Base-by-base conservation (phyloP, 1,284 basidiomycete species). In the Megacollybia platyphylla region DNA sequence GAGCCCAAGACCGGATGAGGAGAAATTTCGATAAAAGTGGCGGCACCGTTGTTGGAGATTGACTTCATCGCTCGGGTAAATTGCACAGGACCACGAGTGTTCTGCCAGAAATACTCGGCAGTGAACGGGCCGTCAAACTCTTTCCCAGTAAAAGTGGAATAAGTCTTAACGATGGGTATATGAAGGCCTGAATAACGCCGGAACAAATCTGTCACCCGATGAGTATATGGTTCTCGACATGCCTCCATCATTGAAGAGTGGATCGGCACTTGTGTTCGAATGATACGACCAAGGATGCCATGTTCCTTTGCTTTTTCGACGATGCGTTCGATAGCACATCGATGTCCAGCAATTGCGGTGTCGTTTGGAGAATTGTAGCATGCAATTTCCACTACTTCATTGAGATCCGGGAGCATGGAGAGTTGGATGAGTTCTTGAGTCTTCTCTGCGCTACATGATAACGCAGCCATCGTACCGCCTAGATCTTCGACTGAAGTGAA, bases 391-490 rank as follows among this genome's bases (percentile, higher is more conserved):
- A 11, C 7, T 11, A 64, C 44, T 18, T 48, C 42, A 10, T n/a
- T n/a, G n/a, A n/a, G n/a, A n/a, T 48, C 49, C 7, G 43, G 36
- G 10, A 39, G 34, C 8, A 39, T 15, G 13, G 28, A 24, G 27
- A 50, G 26, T 6, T 41, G 38, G 29, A 40, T 44, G 37, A 61
- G 39, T 7, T 44, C 42, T 18, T 48, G 18, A 2, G 60, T 60
- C 2, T 53, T 43, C 3, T 48, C 47, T 1, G 51, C 41, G 28
- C 46, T 48, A 46, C 62, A 63, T 1, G 55, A 49, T 1, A 65
- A 39, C 0, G 63, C 62, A 0, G 57, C 62, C 64, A 66, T 66
- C 0, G 56, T 52, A 10, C 56, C 60, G 8, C 49, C 54, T 9
- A 18, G 46, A 42, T 40, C 44, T 42, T 63, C 59, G 1, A 55